These are phyloP conservation scores for Phaeodactylum tricornutum DNA, from an alignment of 108 stramenopile genomes.

Conservation along the genomic window DNA sequence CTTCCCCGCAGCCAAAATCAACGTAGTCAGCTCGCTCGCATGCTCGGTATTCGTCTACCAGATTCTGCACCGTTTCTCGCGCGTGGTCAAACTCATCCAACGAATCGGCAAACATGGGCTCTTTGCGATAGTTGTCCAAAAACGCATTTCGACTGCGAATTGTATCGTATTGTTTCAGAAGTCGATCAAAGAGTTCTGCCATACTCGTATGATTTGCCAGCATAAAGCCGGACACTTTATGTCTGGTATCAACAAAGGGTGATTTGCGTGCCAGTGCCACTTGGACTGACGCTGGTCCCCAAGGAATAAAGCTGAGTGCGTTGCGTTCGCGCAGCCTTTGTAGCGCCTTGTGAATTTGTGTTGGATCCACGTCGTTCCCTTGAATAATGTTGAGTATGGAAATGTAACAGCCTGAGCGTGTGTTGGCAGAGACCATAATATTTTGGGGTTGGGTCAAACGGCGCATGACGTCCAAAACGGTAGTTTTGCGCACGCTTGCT, in stretches of 20 bases:
- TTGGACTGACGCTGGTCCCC: constrained; percentile 98
- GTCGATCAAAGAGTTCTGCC: constrained; percentile 88
- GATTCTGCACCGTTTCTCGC: constrained; percentile 86
- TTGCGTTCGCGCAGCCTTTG: constrained; percentile 95
- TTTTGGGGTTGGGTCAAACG: constrained; percentile 96
- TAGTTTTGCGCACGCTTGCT: constrained; percentile 77
- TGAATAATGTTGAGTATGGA: constrained; percentile 98
- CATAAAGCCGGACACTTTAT: constrained; percentile 96
- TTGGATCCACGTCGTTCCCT: constrained; percentile 94
- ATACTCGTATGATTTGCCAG: constrained; percentile 97
- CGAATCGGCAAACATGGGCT: constrained; percentile 93
- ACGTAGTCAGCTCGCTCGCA: constrained; percentile 96
- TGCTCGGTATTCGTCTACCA: constrained; percentile 96
- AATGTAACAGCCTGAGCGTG: constrained; percentile 91
- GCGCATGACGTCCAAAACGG: constrained; percentile 98
- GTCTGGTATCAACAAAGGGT: constrained; percentile 83
- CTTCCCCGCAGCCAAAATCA: constrained; percentile 57
- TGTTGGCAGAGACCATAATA: constrained; percentile 97
- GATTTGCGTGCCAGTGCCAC: constrained; percentile 94
- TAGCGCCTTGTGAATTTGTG: constrained; percentile 96
- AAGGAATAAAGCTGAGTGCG: constrained; percentile 92
- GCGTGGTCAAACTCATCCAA: constrained; percentile 96
- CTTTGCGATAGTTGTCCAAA: constrained; percentile 91
- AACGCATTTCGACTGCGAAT: constrained; percentile 95
- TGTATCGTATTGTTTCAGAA: constrained; percentile 85